Evolutionary conservation across 2,329 filamentous ascomycete species (phyloP).

Genomic region (Trichoderma arundinaceum): DNA sequence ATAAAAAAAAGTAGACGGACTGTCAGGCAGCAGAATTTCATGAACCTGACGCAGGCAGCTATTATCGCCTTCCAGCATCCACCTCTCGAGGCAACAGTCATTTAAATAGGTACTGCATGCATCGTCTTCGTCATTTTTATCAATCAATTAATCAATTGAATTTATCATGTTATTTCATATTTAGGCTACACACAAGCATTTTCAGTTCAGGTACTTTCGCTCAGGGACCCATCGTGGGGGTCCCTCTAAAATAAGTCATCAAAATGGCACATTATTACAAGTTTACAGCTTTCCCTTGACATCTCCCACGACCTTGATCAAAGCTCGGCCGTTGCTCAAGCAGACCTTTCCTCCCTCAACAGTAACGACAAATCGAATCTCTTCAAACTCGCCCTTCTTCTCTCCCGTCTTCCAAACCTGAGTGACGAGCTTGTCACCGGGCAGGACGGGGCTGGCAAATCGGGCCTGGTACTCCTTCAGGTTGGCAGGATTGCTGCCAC

Average conservation of each 20-base stretch:
- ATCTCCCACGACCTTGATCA: constrained; percentile 68
- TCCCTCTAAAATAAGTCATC: not conserved
- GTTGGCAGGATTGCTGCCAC: constrained; percentile 78
- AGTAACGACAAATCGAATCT: constrained; percentile 78
- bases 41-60: constrained; percentile 12
- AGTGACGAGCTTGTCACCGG: constrained; percentile 80
- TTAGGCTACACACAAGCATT: not conserved
- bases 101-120: not conserved
- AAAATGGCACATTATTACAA: constrained; percentile 18
- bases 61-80: not conserved
- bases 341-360: constrained; percentile 84
- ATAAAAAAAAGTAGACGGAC: constrained; percentile 19
- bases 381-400: constrained; percentile 71
- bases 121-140: not conserved
- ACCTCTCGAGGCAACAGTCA: constrained; percentile 10
- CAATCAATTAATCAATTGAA: not conserved
- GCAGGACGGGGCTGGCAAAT: constrained; percentile 83
- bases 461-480: constrained; percentile 87
- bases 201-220: constrained; percentile 4
- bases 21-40: constrained; percentile 36
- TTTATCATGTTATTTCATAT: not conserved
- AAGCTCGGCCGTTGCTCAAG: constrained; percentile 82
- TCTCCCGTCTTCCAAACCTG: constrained; percentile 81
- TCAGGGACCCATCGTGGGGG: not conserved
- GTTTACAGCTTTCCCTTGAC: constrained; percentile 67